Conservation (phyloP, 1,284 basidiomycete species). For the Rhizopogon hawkerae region DNA sequence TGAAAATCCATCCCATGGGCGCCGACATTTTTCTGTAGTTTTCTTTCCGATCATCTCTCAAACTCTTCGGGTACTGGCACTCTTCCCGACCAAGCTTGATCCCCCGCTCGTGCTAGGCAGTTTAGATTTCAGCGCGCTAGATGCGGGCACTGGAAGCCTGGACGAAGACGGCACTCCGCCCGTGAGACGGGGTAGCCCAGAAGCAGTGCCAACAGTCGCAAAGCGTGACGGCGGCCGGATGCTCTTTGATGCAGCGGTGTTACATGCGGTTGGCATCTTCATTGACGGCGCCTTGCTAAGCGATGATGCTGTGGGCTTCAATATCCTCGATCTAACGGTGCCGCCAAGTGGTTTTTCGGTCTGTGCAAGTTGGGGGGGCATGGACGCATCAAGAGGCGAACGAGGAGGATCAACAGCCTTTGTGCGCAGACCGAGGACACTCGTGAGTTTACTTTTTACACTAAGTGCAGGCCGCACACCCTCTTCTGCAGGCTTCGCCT, state of each 20-base stretch:
- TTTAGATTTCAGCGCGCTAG: slow-evolving; percentile 7
- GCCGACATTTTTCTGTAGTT: too few relatives aligned
- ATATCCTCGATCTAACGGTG: slow-evolving; percentile 3
- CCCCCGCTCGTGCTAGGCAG: not conserved
- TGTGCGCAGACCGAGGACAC: slow-evolving; percentile 4
- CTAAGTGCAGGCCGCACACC: not conserved
- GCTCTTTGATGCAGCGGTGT: not conserved
- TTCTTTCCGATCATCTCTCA: not conserved
- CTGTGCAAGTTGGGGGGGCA: not conserved
- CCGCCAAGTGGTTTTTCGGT: not conserved
- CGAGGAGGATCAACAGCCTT: not conserved
- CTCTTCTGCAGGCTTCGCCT: not conserved
- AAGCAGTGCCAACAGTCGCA: slow-evolving; percentile 1
- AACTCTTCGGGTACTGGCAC: slow-evolving; percentile 2
- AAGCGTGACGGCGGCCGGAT: slow-evolving; percentile 10
- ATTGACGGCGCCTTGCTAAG: slow-evolving; percentile 3
- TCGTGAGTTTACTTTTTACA: slow-evolving; percentile 8
- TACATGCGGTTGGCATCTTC: not conserved
- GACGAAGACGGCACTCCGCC: slow-evolving; percentile 1
- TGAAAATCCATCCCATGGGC: not conserved
- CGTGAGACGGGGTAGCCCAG: slow-evolving; percentile 7
- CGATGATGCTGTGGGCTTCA: slow-evolving; percentile 3
- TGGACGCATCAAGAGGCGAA: not conserved
- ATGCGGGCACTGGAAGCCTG: slow-evolving; percentile 8
- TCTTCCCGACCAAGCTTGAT: slow-evolving; percentile 3